These are phyloP conservation scores for Colletotrichum filicis DNA, from an alignment of 2,329 filamentous ascomycete species.

Conservation along the genomic window DNA sequence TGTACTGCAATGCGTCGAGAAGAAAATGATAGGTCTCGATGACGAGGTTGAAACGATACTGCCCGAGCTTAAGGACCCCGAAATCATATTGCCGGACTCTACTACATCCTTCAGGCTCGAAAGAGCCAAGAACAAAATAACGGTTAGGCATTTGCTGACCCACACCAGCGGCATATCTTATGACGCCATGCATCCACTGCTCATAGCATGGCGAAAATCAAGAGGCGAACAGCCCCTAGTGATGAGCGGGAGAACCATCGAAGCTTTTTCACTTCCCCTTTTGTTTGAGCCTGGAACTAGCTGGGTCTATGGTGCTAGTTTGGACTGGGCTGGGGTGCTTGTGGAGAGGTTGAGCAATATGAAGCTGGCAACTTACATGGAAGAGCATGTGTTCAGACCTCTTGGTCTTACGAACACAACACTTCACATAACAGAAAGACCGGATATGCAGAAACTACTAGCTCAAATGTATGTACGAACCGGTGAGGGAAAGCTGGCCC, in stretches of 20 bases:
- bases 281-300: constrained; percentile 43
- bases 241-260: constrained; percentile 27
- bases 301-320: constrained; percentile 44
- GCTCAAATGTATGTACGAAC: no score
- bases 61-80: no score
- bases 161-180: constrained; percentile 58
- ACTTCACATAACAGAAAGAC: no score
- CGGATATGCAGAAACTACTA: no score
- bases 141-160: constrained; percentile 49
- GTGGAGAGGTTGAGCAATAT: constrained; percentile 35
- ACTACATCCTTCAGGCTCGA: no score
- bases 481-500: background rate
- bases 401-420: no score
- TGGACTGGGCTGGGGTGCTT: constrained; percentile 44
- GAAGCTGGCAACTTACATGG: background rate
- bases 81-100: no score
- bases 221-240: constrained; percentile 47
- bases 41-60: no score
- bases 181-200: constrained; percentile 41
- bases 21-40: no score
- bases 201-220: constrained; percentile 38
- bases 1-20: no score
- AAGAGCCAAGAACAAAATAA: no score
- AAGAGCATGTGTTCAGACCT: background rate
- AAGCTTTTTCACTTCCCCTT: constrained; percentile 36